A percentile compares a stretch with the other conserved stretches of the same genome.
These are phyloP conservation scores for Amanita rubescens DNA, from an alignment of 768 basidiomycete species.

Conservation along the genomic window DNA sequence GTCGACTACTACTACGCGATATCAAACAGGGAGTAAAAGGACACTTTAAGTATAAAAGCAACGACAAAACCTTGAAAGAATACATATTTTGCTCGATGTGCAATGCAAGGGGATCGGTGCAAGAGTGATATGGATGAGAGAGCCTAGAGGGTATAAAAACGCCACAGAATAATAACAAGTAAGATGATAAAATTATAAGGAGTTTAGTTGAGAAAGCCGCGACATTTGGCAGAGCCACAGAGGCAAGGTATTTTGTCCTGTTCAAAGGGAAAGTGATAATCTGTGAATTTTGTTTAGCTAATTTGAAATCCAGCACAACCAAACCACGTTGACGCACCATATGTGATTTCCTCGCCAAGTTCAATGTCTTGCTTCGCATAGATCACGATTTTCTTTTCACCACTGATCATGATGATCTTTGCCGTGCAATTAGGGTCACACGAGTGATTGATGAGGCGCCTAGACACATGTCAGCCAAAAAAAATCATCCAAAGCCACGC, in stretches of 20 bases:
- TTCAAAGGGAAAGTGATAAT: conserved; percentile 99
- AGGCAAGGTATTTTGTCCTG: conserved; percentile 95
- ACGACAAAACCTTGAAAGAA: conserved; percentile 4
- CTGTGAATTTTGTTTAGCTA: conserved; percentile 28
- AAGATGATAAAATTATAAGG: conserved; percentile 20
- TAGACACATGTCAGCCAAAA: conserved; percentile 24
- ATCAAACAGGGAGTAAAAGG: conserved; percentile 1
- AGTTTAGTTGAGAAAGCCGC: conserved; percentile 90
- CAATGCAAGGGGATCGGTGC: conserved; percentile 1
- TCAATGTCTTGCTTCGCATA: conserved; percentile 97
- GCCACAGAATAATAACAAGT: conserved; percentile 6
- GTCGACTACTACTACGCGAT: not conserved
- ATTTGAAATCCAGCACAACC: not conserved
- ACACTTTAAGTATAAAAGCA: not conserved
- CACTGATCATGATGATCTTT: conserved; percentile 85
- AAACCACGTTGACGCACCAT: conserved; percentile 47
- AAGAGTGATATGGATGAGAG: not conserved
- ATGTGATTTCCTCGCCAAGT: conserved; percentile 96
- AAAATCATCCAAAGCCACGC: conserved; percentile 9
- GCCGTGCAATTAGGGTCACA: conserved; percentile 93
- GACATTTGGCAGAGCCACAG: conserved; percentile 85
- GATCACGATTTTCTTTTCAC: conserved; percentile 98
- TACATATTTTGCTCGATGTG: conserved; percentile 6
- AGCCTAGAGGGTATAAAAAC: conserved; percentile 7
- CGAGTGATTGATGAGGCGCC: conserved; percentile 97